Evolutionary conservation across 1,139 yeast genomes (phyloP).

Genomic region (Kodamaea ohmeri): DNA sequence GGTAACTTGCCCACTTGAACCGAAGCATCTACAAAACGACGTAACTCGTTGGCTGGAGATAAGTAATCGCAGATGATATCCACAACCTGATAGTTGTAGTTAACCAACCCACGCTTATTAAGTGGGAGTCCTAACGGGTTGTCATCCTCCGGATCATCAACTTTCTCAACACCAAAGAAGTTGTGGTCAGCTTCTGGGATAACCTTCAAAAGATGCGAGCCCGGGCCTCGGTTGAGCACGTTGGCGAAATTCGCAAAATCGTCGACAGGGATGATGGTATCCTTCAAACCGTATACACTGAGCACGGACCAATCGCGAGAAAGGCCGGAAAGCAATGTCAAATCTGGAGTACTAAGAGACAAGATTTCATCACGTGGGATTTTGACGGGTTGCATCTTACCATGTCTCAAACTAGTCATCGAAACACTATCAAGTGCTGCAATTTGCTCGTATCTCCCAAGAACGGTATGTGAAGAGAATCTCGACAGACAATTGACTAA

Average conservation of each 20-base stretch:
- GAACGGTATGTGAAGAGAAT: constrained; percentile 38
- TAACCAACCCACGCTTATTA: constrained; percentile 42
- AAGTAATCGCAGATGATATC: constrained; percentile 54
- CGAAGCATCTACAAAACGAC: constrained; percentile 47
- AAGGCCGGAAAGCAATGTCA: constrained; percentile 41
- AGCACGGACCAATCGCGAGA: constrained; percentile 52
- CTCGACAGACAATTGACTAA: constrained; percentile 74
- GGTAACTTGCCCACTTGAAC: constrained; percentile 38
- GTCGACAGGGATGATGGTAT: constrained; percentile 58
- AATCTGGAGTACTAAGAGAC: constrained; percentile 53
- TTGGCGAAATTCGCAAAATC: constrained; percentile 64
- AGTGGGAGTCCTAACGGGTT: constrained; percentile 46
- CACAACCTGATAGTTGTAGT: constrained; percentile 57
- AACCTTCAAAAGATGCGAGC: constrained; percentile 53
- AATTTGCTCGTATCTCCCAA: constrained; percentile 31
- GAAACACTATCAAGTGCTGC: constrained; percentile 11
- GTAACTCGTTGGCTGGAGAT: constrained; percentile 45
- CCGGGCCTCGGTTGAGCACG: constrained; percentile 48
- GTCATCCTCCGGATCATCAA: constrained; percentile 21
- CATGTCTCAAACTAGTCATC: constrained; percentile 40
- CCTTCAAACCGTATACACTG: constrained; percentile 70
- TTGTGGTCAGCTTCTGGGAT: constrained; percentile 78
- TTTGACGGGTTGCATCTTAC: constrained; percentile 38
- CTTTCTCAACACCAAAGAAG: constrained; percentile 52
- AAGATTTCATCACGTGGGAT: constrained; percentile 53